Conservation (phyloP, 1,139 yeast genomes). For the Suhomyces atakaporum region DNA sequence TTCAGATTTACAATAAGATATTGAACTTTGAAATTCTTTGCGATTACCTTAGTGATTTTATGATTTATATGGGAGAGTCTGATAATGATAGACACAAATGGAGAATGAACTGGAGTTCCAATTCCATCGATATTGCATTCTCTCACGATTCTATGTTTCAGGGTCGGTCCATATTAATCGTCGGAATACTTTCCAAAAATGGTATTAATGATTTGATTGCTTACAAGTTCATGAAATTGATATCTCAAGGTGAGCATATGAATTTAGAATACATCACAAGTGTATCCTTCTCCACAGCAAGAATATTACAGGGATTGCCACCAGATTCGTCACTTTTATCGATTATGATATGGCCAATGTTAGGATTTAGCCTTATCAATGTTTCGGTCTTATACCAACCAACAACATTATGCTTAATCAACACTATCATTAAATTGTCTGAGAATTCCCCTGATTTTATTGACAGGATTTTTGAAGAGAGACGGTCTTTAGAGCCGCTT, state of each 20-base stretch:
- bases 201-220: constrained; percentile 68
- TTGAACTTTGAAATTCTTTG: constrained; percentile 66
- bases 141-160: constrained; percentile 63
- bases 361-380: constrained; percentile 40
- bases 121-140: constrained; percentile 67
- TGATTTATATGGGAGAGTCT: constrained; percentile 49
- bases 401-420: constrained; percentile 46
- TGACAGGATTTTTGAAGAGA: constrained; percentile 39
- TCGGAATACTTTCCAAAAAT: constrained; percentile 67
- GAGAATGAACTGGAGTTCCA: constrained; percentile 70
- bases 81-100: constrained; percentile 54
- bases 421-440: constrained; percentile 29
- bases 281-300: constrained; percentile 52
- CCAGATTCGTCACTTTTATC: constrained; percentile 55
- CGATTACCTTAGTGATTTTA: constrained; percentile 57
- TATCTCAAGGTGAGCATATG: constrained; percentile 31
- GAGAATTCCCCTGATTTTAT: constrained; percentile 25
- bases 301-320: constrained; percentile 64
- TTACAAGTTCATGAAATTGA: constrained; percentile 41
- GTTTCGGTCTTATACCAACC: constrained; percentile 53
- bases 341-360: constrained; percentile 65
- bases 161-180: constrained; percentile 67
- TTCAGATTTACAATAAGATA: constrained; percentile 50
- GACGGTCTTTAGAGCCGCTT: constrained; percentile 42
- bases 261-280: constrained; percentile 40